Conservation (phyloP, 306 rosid genomes). For the Castanopsis chinensis region DNA sequence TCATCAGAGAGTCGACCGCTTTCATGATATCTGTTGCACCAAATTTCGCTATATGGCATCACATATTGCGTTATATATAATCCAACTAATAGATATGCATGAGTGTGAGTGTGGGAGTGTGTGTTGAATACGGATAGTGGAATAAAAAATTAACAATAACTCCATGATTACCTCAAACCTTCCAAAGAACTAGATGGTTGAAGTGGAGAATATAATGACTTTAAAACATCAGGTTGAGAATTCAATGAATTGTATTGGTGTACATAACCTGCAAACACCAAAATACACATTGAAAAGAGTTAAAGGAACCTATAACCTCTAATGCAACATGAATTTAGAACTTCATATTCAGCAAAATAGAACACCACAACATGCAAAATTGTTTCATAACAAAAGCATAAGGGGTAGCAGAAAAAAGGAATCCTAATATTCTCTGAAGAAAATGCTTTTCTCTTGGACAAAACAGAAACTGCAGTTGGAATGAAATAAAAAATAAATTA, state of each 20-base stretch:
- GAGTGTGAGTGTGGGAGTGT: background rate
- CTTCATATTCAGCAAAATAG: background rate
- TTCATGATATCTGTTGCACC: conserved; percentile 73
- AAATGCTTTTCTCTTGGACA: background rate
- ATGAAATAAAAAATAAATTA: background rate
- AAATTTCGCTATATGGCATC: conserved; percentile 28
- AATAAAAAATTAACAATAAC: conserved; percentile 23
- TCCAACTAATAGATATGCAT: conserved; percentile 4
- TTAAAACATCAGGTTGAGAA: conserved; percentile 94
- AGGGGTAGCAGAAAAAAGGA: background rate
- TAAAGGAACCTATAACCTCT: conserved; percentile 3
- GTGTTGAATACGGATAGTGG: background rate
- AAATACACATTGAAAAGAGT: conserved; percentile 15
- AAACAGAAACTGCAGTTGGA: background rate
- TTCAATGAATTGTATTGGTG: conserved; percentile 91
- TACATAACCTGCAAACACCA: conserved; percentile 65
- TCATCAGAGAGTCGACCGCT: conserved; percentile 94
- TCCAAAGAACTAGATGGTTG: conserved; percentile 95
- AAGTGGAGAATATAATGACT: conserved; percentile 94
- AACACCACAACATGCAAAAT: background rate
- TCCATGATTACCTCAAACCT: conserved; percentile 77
- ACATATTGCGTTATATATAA: conserved; percentile 4
- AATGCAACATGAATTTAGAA: background rate
- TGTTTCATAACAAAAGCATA: background rate
- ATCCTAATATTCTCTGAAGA: background rate